Percentiles rank a stretch among this genome's conserved stretches.
These are phyloP conservation scores for Teunomyces tritomae DNA, from an alignment of 805 yeast species.

Conservation along the genomic window DNA sequence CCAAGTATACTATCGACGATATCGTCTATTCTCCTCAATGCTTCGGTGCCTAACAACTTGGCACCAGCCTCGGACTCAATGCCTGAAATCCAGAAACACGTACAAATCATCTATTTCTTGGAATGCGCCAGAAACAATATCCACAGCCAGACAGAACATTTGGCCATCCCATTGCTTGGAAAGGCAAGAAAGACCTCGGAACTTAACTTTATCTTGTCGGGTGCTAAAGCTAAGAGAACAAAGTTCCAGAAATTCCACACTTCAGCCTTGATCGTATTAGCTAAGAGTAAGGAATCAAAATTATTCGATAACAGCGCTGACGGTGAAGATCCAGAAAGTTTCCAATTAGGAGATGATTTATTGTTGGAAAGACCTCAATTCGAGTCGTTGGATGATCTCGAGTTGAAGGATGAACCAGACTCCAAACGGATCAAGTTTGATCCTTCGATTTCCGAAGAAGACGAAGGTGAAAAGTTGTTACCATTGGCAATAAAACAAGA, in stretches of 20 bases:
- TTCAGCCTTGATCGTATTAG: conserved; percentile 73
- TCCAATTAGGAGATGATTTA: conserved; percentile 70
- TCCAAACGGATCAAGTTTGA: conserved; percentile 42
- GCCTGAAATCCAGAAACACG: conserved; percentile 26
- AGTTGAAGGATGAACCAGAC: conserved; percentile 33
- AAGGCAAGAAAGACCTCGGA: conserved; percentile 59
- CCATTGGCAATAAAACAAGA: conserved; percentile 64
- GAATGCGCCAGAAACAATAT: conserved; percentile 67
- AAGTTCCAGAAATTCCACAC: conserved; percentile 72
- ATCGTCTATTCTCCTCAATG: conserved; percentile 39
- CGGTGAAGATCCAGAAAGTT: conserved; percentile 47
- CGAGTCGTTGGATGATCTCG: conserved; percentile 55
- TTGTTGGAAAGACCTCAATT: conserved; percentile 72
- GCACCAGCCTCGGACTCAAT: conserved; percentile 31
- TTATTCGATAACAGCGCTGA: conserved; percentile 19
- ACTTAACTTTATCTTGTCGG: conserved; percentile 68
- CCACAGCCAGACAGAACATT: conserved; percentile 62
- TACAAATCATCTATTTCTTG: conserved; percentile 52
- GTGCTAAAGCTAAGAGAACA: conserved; percentile 85
- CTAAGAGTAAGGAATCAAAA: conserved; percentile 44
- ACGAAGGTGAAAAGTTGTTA: conserved; percentile 41
- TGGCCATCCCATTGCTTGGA: conserved; percentile 52
- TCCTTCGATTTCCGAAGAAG: conserved; percentile 21
- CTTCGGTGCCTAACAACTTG: conserved; percentile 25
- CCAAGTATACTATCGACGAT: conserved; percentile 48